Base-by-base conservation (phyloP, 164 flowering plant genomes). In the Euptelea pleiosperma region DNA sequence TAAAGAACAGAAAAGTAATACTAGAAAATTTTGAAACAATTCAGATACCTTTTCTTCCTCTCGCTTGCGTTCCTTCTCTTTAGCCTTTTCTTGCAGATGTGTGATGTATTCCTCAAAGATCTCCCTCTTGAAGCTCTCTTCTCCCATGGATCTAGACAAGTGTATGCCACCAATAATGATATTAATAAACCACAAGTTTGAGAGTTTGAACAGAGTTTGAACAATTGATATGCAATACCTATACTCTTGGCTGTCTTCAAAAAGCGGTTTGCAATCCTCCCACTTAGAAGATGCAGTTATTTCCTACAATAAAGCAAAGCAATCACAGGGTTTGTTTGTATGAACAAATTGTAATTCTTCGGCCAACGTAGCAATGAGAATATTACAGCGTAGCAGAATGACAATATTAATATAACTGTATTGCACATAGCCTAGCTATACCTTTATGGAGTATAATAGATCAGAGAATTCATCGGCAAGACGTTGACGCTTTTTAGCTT, bases 51-150 rank as follows among this genome's bases (percentile, higher is more conserved):
- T 94, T 61, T 94, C 99, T 70, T 91, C 96, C 60, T 90, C 97
- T 19, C 95, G 77, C 65, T 86, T 94, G 33, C 92, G 87, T 59
- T 85, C 99, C 72, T 83, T 93, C 67, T 94, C 99, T 73, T 83
- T 91, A 18, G 82, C 83, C 72, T 88, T 88, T 60, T 87, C 99
- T 72, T 81, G 85, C 52, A 94, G 68, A 59, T 77, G 69, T 36
- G 67, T 42, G 7, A 88, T 61, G 61, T 88, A 84, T 44, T 81
- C 99, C 70, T 91, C 95, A 72, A 94, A 94, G 40, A 82, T 60
- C 61, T 81, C 91, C 63, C 45, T 81, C 55, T 67, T 68, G 30
- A 69, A 48, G 72, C 63, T 78, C 64, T 91, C 97, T 10, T 85
- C 97, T 1, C 67, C 82, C 66, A 89, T 81, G 41, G 84, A 68